Evolutionary conservation across 2,329 filamentous ascomycete genomes (phyloP), one percentile per base, ranked within the genome.

Genomic region (Phymatotrichopsis omnivora): DNA sequence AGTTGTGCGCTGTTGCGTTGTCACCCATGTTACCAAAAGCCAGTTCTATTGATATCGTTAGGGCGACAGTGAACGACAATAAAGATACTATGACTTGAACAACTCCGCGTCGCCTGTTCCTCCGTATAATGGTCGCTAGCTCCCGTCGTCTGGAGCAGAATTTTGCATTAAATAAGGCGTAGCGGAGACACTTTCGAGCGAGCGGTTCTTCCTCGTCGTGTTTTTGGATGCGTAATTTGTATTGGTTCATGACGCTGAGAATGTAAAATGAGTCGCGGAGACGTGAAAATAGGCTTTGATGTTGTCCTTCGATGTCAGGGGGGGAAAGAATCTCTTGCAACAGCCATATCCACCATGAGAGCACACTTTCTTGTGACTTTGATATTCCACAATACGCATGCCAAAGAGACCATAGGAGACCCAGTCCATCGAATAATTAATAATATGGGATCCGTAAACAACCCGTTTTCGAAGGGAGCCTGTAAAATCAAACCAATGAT

Each of bases 181-280:
- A 41, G 10, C 56, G 29, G 24, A 58, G 45, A 56, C 36, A 25
- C 45, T 47, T 23, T 54, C 45, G 6, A 56, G 36, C 7, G 49
- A 46, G 27, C 33, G 34, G 36, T 49, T 41, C n/a, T 46, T 45
- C 12, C 50, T 45, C 7, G 35, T 24, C 5, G 51, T 30, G n/a
- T n/a, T n/a, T n/a, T n/a, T 30, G 37, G 16, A 41, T 42, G 5
- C 43, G 53, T 14, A 58, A 44, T 20, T 49, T 65, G 47, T 66
- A 69, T 52, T 69, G 67, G 34, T 68, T 68, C 60, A 68, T 65
- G 5, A 63, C 63, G 36, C 63, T 60, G 14, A 70, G 58, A 12
- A 70, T 60, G 41, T 65, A 68, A 54, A 69, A 63, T 0, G 65
- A 67, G 47, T 70, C 67, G 28, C 55, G 41, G 3, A 54, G 41